Conservation (phyloP, 2,329 filamentous ascomycete genomes). For the Talaromyces amestolkiae region DNA sequence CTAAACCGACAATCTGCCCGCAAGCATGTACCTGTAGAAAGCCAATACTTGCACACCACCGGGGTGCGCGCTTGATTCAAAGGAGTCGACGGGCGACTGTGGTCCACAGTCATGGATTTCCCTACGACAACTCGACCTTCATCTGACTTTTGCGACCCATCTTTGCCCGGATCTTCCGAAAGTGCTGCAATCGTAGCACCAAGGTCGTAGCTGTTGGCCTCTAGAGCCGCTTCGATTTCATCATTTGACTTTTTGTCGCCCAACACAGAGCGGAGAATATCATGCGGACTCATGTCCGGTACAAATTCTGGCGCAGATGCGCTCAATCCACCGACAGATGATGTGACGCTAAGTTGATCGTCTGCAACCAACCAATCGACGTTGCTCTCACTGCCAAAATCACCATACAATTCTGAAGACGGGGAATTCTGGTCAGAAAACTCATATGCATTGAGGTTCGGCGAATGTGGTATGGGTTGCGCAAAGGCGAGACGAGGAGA, state of each 20-base stretch:
- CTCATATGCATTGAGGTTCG: conserved; percentile 90
- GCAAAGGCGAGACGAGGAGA: conserved; percentile 88
- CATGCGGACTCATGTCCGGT: conserved; percentile 93
- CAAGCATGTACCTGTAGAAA: conserved; percentile 92
- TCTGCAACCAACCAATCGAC: conserved; percentile 95
- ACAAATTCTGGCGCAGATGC: conserved; percentile 74
- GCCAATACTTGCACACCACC: conserved; percentile 94
- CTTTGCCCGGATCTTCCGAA: conserved; percentile 68
- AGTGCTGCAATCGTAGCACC: conserved; percentile 87
- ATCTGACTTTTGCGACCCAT: conserved; percentile 54
- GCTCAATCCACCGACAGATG: conserved; percentile 74
- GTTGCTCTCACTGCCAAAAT: conserved; percentile 81
- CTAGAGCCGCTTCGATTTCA: conserved; percentile 88
- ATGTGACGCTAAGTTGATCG: conserved; percentile 75
- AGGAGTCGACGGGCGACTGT: conserved; percentile 71
- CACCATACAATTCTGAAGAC: conserved; percentile 80
- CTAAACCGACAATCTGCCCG: conserved; percentile 95
- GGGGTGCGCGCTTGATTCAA: conserved; percentile 70
- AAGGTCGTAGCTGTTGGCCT: conserved; percentile 86
- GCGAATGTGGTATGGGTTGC: conserved; percentile 92
- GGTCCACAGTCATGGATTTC: conserved; percentile 78
- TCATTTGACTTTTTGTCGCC: conserved; percentile 87
- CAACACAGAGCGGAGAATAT: conserved; percentile 93
- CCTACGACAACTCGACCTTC: conserved; percentile 72
- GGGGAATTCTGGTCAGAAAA: conserved; percentile 76